Evolutionary conservation across 768 basidiomycete species (phyloP).

Genomic region (Agrocybe praecox): DNA sequence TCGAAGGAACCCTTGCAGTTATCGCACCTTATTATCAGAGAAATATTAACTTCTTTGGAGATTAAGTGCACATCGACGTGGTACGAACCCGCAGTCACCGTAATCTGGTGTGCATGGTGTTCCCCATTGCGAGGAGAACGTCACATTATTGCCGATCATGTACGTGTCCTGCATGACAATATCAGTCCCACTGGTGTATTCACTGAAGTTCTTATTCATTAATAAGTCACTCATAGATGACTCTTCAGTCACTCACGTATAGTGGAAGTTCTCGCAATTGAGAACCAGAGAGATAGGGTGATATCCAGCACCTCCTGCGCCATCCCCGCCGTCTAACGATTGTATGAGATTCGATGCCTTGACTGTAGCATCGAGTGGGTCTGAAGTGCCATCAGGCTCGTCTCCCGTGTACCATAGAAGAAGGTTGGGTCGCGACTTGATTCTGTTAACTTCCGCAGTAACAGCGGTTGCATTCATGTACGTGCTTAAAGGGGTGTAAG

Average conservation of each 20-base stretch:
- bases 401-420: constrained; percentile 77
- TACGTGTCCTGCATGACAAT: constrained; percentile 73
- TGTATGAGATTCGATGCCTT: constrained; percentile 58
- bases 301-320: constrained; percentile 53
- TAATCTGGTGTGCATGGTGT: constrained; percentile 66
- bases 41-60: not conserved
- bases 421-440: constrained; percentile 70
- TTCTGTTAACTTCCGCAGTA: constrained; percentile 64
- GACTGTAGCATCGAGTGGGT: constrained; percentile 63
- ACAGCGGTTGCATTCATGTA: constrained; percentile 70
- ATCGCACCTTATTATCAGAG: constrained; percentile 38
- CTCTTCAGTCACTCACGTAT: constrained; percentile 31
- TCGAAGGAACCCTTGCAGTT: constrained; percentile 71
- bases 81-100: constrained; percentile 72
- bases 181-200: constrained; percentile 61
- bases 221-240: not conserved
- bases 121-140: constrained; percentile 60
- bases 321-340: constrained; percentile 54
- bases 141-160: constrained; percentile 62
- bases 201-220: constrained; percentile 21
- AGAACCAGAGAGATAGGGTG: constrained; percentile 69
- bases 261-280: constrained; percentile 70
- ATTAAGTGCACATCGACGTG: not conserved
- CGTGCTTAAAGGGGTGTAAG: constrained; percentile 36
- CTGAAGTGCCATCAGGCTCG: constrained; percentile 72